A percentile compares a stretch with the other conserved stretches of the same genome.
These are phyloP conservation scores for Wilcoxina mikolae DNA, from an alignment of 495 filamentous ascomycete genomes.

Conservation along the genomic window DNA sequence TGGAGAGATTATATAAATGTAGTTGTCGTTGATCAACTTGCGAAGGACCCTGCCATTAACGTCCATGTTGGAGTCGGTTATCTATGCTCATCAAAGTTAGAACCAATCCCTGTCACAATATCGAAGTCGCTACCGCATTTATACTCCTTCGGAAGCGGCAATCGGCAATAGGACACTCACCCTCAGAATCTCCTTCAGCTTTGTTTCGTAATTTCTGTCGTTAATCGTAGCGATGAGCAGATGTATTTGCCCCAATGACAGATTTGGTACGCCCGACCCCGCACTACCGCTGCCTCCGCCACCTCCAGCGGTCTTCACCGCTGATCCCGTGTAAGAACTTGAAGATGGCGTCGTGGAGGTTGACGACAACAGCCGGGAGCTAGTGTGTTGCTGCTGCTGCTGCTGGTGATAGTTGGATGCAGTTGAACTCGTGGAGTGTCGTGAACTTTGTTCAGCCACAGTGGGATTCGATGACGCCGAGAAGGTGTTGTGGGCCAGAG, in stretches of 20 bases:
- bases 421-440: slow-evolving; percentile 20
- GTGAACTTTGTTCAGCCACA: slow-evolving; percentile 16
- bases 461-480: slow-evolving; percentile 2
- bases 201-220: slow-evolving; percentile 88
- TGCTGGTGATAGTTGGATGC: slow-evolving; percentile 16
- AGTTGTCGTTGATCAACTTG: slow-evolving; percentile 24
- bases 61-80: slow-evolving; percentile 19
- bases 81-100: slow-evolving; percentile 1
- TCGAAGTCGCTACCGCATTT: not conserved
- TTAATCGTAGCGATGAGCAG: slow-evolving; percentile 85
- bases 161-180: slow-evolving; percentile 32
- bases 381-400: slow-evolving; percentile 22
- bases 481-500: slow-evolving; percentile 7
- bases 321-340: slow-evolving; percentile 23
- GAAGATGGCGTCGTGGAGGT: slow-evolving; percentile 26
- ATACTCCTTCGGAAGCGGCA: not conserved
- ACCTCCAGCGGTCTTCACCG: slow-evolving; percentile 28
- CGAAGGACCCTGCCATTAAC: slow-evolving; percentile 22
- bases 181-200: slow-evolving; percentile 80
- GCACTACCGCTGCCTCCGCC: slow-evolving; percentile 27
- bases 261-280: slow-evolving; percentile 46
- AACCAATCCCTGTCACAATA: not conserved
- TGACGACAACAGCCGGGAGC: slow-evolving; percentile 22
- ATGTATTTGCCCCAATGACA: slow-evolving; percentile 88
- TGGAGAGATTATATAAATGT: slow-evolving; percentile 22